Evolutionary conservation across 164 flowering plant genomes (phyloP).

Genomic region (Sedum album): DNA sequence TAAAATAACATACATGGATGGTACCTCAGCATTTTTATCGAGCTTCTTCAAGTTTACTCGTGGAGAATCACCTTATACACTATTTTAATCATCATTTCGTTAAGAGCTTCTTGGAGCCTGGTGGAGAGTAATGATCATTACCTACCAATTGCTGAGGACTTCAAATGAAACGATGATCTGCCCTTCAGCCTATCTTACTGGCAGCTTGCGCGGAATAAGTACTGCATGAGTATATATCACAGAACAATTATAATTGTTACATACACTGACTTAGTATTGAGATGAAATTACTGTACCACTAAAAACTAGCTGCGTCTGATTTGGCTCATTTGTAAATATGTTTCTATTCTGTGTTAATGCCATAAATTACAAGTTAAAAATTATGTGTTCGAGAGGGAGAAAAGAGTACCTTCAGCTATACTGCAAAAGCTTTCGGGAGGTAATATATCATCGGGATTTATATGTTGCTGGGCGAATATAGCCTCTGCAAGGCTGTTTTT

Average conservation of each 20-base stretch:
- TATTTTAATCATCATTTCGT: not conserved
- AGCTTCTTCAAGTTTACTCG: not conserved
- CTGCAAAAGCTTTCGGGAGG: constrained; percentile 43
- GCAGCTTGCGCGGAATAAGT: constrained; percentile 24
- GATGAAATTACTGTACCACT: no score
- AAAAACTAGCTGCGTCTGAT: no score
- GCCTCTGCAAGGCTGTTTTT: constrained; percentile 30
- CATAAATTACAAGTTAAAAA: not conserved
- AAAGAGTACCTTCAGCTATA: constrained; percentile 47
- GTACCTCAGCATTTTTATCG: not conserved
- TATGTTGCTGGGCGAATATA: constrained; percentile 31
- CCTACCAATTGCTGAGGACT: not conserved
- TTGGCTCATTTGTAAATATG: no score
- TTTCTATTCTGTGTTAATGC: not conserved
- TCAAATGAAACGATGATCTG: not conserved
- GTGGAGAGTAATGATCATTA: not conserved
- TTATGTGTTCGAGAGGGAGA: not conserved
- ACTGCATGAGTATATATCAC: constrained; percentile 15
- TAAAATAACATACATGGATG: not conserved
- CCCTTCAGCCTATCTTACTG: constrained; percentile 11
- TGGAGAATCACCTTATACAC: not conserved
- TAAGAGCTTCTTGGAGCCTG: not conserved
- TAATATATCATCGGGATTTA: constrained; percentile 44
- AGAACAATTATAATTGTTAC: not conserved
- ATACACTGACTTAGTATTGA: not conserved